These are phyloP conservation scores for Phoma sp. DNA, from an alignment of 2,329 filamentous ascomycete genomes.

Conservation along the genomic window DNA sequence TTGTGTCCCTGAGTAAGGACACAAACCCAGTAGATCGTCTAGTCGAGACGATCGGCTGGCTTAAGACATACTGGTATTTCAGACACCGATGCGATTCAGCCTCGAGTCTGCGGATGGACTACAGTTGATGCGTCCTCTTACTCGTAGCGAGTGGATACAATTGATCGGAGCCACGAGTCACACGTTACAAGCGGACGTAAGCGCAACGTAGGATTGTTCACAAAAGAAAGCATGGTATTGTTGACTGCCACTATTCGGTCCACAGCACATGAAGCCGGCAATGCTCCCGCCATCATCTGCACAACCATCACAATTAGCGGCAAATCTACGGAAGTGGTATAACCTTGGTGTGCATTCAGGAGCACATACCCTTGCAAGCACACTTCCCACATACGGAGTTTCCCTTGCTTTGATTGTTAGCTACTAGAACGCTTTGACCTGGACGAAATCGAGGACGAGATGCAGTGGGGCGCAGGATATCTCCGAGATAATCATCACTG, in stretches of 20 bases:
- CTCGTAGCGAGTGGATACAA: not conserved
- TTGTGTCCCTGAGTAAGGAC: constrained; percentile 20
- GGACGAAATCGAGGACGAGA: constrained; percentile 2
- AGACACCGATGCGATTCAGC: not conserved
- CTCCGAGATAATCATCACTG: constrained; percentile 2
- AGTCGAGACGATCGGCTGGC: not conserved
- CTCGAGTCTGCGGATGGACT: not conserved
- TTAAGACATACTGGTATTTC: not conserved
- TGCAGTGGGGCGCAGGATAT: constrained; percentile 2
- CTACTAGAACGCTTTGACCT: constrained; percentile 20
- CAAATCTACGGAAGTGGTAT: constrained; percentile 17
- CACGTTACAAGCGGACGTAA: no score
- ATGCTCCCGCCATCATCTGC: constrained; percentile 19
- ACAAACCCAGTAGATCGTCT: constrained; percentile 3
- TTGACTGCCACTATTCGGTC: not conserved
- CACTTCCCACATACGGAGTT: not conserved
- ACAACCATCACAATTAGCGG: constrained; percentile 19
- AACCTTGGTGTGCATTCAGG: constrained; percentile 9
- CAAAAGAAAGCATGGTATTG: not conserved
- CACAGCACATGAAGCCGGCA: constrained; percentile 2
- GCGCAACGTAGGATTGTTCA: not conserved
- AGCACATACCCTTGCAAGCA: constrained; percentile 1
- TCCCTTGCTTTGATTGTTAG: constrained; percentile 24
- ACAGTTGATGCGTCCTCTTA: not conserved
- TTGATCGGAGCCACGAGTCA: no score